Evolutionary conservation across 257 asterid genomes (phyloP).

Genomic region (Capsicum rhomboideum): DNA sequence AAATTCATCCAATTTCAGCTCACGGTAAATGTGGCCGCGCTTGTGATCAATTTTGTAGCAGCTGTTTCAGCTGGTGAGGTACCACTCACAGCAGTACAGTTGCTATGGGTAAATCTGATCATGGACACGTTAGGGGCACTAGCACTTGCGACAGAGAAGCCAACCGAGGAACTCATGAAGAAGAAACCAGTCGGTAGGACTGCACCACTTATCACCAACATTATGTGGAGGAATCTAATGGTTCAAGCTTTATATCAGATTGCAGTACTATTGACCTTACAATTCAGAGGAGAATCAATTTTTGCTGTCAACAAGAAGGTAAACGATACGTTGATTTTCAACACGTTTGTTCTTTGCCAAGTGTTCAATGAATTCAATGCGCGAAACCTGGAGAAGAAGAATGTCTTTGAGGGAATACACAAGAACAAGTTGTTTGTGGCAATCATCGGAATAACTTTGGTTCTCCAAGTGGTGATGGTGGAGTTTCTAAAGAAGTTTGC

Average conservation of each 20-base stretch:
- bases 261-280: neutral
- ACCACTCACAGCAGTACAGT: neutral
- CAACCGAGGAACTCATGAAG: neutral
- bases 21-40: neutral
- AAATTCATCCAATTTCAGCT: neutral
- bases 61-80: neutral
- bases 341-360: neutral
- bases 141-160: too few relatives aligned
- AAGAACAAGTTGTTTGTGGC: conserved; percentile 1
- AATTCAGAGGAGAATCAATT: neutral
- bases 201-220: neutral
- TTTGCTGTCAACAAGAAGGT: neutral
- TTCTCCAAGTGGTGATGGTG: conserved; percentile 32
- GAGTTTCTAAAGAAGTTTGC: conserved; percentile 25
- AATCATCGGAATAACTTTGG: conserved; percentile 19
- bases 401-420: conserved; percentile 9
- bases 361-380: conserved; percentile 19
- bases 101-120: too few relatives aligned
- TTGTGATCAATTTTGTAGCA: neutral
- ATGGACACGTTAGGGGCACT: too few relatives aligned
- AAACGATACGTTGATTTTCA: neutral
- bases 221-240: neutral
- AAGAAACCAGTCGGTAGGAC: neutral
- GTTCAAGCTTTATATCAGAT: neutral
- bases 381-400: conserved; percentile 21